phyloP scores from a whole-genome alignment of 768 basidiomycete genomes.

The Podaxis sp. region DNA sequence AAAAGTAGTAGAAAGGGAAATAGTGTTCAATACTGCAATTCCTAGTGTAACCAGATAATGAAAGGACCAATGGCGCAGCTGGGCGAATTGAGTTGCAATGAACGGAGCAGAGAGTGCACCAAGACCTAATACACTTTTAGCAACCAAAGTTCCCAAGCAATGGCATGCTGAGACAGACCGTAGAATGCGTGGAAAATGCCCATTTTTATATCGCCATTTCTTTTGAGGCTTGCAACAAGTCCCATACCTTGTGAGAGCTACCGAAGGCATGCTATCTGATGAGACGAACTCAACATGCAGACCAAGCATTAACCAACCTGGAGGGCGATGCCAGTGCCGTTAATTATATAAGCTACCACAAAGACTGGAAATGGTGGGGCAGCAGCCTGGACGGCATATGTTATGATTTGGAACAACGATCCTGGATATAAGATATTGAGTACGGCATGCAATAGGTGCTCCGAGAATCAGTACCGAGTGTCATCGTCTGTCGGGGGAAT shows the following conservation, averaged over 20 bases:
- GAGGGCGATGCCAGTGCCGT: slow-evolving; percentile 41
- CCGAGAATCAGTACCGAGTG: slow-evolving; percentile 24
- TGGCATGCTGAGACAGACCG: slow-evolving; percentile 31
- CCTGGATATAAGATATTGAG: slow-evolving; percentile 34
- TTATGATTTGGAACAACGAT: slow-evolving; percentile 49
- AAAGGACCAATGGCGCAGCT: slow-evolving; percentile 65
- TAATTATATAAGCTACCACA: slow-evolving; percentile 42
- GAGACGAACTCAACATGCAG: not conserved
- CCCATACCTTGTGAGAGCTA: slow-evolving; percentile 60
- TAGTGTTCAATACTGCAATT: slow-evolving; percentile 55
- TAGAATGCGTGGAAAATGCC: slow-evolving; percentile 65
- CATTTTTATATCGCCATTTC: slow-evolving; percentile 62
- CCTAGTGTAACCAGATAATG: slow-evolving; percentile 73
- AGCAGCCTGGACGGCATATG: slow-evolving; percentile 50
- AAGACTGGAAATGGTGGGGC: slow-evolving; percentile 66
- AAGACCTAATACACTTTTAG: slow-evolving; percentile 38
- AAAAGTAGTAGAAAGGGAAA: slow-evolving; percentile 57
- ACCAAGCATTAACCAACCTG: slow-evolving; percentile 34
- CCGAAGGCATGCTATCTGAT: not conserved
- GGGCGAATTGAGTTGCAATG: slow-evolving; percentile 80
- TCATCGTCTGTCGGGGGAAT: not conserved
- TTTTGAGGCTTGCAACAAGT: slow-evolving; percentile 57
- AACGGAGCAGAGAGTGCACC: slow-evolving; percentile 72
- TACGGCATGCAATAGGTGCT: slow-evolving; percentile 18
- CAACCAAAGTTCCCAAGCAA: slow-evolving; percentile 9